Percentiles rank a stretch among this genome's conserved stretches.
Evolutionary conservation across 352 stramenopile genomes (phyloP).

Genomic region (Peronospora belbahrii): DNA sequence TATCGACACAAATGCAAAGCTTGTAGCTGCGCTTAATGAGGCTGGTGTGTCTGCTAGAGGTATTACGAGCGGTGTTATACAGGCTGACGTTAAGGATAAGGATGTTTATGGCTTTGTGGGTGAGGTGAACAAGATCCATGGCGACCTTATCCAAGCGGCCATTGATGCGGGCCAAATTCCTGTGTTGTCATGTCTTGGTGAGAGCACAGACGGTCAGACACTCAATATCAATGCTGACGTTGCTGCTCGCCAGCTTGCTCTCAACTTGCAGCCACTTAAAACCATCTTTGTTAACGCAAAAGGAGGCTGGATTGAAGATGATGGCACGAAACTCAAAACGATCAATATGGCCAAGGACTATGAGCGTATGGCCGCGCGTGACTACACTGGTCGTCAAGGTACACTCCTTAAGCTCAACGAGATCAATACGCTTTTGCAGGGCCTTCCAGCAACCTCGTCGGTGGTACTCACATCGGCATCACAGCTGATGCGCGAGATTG

Average conservation of each 20-base stretch:
- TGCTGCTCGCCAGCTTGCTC: conserved; percentile 65
- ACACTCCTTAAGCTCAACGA: conserved; percentile 90
- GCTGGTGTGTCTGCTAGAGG: conserved; percentile 59
- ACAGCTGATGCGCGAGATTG: conserved; percentile 72
- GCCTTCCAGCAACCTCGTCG: conserved; percentile 66
- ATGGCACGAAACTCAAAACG: conserved; percentile 73
- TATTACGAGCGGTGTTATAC: conserved; percentile 83
- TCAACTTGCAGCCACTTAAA: conserved; percentile 79
- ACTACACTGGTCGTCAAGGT: conserved; percentile 85
- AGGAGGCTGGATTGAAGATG: conserved; percentile 82
- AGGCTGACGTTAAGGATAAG: conserved; percentile 73
- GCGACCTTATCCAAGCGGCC: conserved; percentile 54
- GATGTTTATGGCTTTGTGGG: conserved; percentile 83
- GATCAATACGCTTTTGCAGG: conserved; percentile 79
- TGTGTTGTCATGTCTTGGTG: conserved; percentile 78
- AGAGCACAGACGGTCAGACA: conserved; percentile 63
- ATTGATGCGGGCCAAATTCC: conserved; percentile 71
- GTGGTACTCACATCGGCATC: conserved; percentile 82
- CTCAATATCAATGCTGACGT: conserved; percentile 89
- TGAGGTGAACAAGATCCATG: conserved; percentile 71
- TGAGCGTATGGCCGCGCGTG: conserved; percentile 54
- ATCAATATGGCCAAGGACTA: conserved; percentile 84
- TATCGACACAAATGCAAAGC: conserved; percentile 69
- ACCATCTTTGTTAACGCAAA: conserved; percentile 88
- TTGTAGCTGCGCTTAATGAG: conserved; percentile 65